Conservation (phyloP, 805 yeast species). For the Kodamaea jinghongensis region DNA sequence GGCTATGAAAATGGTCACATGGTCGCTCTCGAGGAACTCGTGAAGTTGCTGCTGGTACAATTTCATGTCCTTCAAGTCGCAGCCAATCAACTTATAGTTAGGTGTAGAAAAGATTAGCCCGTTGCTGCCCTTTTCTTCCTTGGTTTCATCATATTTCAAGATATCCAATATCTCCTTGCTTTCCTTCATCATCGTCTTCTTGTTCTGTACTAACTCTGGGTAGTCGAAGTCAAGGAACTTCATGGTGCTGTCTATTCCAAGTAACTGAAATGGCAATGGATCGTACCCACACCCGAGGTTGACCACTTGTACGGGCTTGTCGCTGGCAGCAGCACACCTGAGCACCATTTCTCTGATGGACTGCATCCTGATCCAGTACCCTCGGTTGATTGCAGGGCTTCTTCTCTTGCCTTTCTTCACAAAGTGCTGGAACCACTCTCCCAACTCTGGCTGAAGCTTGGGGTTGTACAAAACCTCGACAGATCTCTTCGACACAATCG, state of each 20-base stretch:
- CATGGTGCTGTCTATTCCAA: conserved; percentile 24
- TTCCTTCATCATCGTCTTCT: conserved; percentile 49
- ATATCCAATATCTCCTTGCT: conserved; percentile 47
- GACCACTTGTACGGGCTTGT: conserved; percentile 41
- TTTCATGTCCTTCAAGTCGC: conserved; percentile 55
- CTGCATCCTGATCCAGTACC: conserved; percentile 79
- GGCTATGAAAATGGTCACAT: conserved; percentile 62
- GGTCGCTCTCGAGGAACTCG: conserved; percentile 22
- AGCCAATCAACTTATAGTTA: conserved; percentile 58
- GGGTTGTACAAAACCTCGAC: conserved; percentile 61
- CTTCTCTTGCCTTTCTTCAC: conserved; percentile 65
- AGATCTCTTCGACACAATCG: conserved; percentile 78
- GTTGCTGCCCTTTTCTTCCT: background rate
- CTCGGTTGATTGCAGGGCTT: conserved; percentile 78
- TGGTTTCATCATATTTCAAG: conserved; percentile 26
- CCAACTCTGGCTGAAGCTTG: conserved; percentile 29
- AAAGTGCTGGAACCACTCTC: conserved; percentile 61
- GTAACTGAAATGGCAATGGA: conserved; percentile 40
- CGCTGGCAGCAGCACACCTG: conserved; percentile 26
- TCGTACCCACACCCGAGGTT: conserved; percentile 79
- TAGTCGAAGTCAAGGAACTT: conserved; percentile 72
- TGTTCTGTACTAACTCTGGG: conserved; percentile 60
- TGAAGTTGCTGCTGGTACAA: conserved; percentile 35
- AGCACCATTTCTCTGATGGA: conserved; percentile 55
- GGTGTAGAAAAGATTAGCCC: conserved; percentile 31